These are phyloP conservation scores for Fistulinella prunicolor DNA, from an alignment of 768 basidiomycete genomes.

Conservation along the genomic window DNA sequence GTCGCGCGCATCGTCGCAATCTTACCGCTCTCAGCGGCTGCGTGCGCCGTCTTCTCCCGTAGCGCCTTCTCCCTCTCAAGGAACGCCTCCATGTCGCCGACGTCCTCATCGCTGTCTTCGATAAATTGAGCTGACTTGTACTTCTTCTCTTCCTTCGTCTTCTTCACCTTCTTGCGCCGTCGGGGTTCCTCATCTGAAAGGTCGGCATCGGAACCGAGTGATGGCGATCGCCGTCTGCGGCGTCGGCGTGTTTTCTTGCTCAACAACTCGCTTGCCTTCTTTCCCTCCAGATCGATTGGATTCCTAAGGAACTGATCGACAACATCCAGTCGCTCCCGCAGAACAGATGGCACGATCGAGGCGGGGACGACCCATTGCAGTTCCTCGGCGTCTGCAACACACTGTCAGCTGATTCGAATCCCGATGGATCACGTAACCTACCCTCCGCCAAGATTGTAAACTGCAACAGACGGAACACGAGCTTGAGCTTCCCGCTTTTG, in stretches of 20 bases:
- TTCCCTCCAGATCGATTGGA: slow-evolving; percentile 79
- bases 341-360: slow-evolving; percentile 58
- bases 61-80: slow-evolving; percentile 67
- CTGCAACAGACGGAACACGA: slow-evolving; percentile 77
- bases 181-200: slow-evolving; percentile 35
- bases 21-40: slow-evolving; percentile 42
- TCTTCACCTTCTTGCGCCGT: slow-evolving; percentile 44
- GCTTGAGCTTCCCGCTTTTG: slow-evolving; percentile 74
- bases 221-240: slow-evolving; percentile 48
- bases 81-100: slow-evolving; percentile 79
- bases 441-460: slow-evolving; percentile 70
- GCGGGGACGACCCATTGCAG: slow-evolving; percentile 85
- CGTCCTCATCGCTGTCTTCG: slow-evolving; percentile 85
- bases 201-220: slow-evolving; percentile 43
- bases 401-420: slow-evolving; percentile 4
- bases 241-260: slow-evolving; percentile 57
- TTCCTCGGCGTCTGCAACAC: slow-evolving; percentile 56
- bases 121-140: slow-evolving; percentile 93
- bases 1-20: slow-evolving; percentile 43
- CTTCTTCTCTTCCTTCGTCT: slow-evolving; percentile 62
- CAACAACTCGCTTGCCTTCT: slow-evolving; percentile 69
- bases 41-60: slow-evolving; percentile 51
- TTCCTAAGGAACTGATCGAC: slow-evolving; percentile 80
- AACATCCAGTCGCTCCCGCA: slow-evolving; percentile 67
- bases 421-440: slow-evolving; percentile 30